Conservation (phyloP, 1,284 basidiomycete species). For the Xanthoconium separans region DNA sequence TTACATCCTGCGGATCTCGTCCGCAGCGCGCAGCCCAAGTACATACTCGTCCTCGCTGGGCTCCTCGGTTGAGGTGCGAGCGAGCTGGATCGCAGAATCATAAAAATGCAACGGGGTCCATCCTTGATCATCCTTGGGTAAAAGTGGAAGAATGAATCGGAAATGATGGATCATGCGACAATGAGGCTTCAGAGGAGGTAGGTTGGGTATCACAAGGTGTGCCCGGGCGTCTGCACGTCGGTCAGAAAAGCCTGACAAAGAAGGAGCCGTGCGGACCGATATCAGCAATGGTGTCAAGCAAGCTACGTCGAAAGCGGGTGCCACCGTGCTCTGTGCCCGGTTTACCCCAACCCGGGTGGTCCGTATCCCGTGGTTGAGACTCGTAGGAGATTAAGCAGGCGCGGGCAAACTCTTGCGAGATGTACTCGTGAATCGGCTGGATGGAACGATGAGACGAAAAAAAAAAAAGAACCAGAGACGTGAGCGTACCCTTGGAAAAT, state of each 20-base stretch:
- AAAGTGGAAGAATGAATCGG: slow-evolving; percentile 66
- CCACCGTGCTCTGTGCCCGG: slow-evolving; percentile 63
- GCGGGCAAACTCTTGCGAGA: slow-evolving; percentile 77
- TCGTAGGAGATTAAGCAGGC: slow-evolving; percentile 76
- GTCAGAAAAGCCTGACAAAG: slow-evolving; percentile 4
- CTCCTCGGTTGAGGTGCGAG: slow-evolving; percentile 60
- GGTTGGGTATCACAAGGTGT: slow-evolving; percentile 61
- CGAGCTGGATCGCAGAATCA: slow-evolving; percentile 75
- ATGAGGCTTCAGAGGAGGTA: slow-evolving; percentile 61
- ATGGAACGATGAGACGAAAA: background rate
- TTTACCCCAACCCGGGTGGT: slow-evolving; percentile 80
- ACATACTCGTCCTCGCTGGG: slow-evolving; percentile 71
- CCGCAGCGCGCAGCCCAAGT: slow-evolving; percentile 61
- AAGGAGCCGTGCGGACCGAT: slow-evolving; percentile 49
- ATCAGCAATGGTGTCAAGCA: slow-evolving; percentile 63
- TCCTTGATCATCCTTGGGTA: slow-evolving; percentile 59
- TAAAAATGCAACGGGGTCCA: slow-evolving; percentile 70
- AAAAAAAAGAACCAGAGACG: background rate
- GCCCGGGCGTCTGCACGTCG: slow-evolving; percentile 54
- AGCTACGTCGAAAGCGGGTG: slow-evolving; percentile 58
- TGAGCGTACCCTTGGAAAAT: slow-evolving; percentile 70
- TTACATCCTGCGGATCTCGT: slow-evolving; percentile 58
- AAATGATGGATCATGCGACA: slow-evolving; percentile 73
- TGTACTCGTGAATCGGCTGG: slow-evolving; percentile 71
- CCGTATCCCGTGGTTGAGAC: slow-evolving; percentile 67